Conservation (phyloP, 148 eudicot genomes). For the Rhododendron griersonianum region DNA sequence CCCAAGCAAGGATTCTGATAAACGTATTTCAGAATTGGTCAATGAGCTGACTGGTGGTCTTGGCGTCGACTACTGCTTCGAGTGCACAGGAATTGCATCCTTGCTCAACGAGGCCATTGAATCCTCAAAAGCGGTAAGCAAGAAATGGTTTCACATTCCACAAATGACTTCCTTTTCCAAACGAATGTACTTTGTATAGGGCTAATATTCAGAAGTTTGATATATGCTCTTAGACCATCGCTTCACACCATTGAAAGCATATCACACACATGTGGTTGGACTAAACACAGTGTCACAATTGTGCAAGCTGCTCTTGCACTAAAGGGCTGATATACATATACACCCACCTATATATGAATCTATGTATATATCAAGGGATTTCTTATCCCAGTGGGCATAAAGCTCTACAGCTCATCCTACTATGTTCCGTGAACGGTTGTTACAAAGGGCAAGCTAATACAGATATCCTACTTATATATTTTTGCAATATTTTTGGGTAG, state of each 20-base stretch:
- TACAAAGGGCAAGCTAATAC: not conserved
- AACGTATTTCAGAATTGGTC: slow-evolving; percentile 33
- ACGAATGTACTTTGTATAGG: not conserved
- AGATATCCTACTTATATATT: not conserved
- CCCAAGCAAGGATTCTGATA: slow-evolving; percentile 15
- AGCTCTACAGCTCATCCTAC: not conserved
- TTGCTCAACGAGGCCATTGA: slow-evolving; percentile 38
- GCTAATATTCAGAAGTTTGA: not conserved
- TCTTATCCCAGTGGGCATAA: not conserved
- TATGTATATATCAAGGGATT: not conserved
- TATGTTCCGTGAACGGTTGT: not conserved
- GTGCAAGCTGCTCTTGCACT: not conserved
- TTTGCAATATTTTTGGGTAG: not conserved
- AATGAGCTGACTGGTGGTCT: slow-evolving; percentile 40
- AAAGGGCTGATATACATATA: not conserved
- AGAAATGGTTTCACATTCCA: not conserved
- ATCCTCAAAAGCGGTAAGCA: slow-evolving; percentile 41
- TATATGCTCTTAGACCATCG: too few species aligned
- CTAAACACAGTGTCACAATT: not conserved
- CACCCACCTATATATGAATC: too few species aligned
- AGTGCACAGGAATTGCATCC: slow-evolving; percentile 41
- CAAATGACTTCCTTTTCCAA: not conserved
- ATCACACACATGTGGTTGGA: not conserved
- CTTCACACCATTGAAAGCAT: not conserved
- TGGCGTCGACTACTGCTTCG: slow-evolving; percentile 5